Evolutionary conservation across 495 filamentous ascomycete species (phyloP), one percentile per base, ranked within the genome.

Genomic region (Xanthoparmelia taractica): DNA sequence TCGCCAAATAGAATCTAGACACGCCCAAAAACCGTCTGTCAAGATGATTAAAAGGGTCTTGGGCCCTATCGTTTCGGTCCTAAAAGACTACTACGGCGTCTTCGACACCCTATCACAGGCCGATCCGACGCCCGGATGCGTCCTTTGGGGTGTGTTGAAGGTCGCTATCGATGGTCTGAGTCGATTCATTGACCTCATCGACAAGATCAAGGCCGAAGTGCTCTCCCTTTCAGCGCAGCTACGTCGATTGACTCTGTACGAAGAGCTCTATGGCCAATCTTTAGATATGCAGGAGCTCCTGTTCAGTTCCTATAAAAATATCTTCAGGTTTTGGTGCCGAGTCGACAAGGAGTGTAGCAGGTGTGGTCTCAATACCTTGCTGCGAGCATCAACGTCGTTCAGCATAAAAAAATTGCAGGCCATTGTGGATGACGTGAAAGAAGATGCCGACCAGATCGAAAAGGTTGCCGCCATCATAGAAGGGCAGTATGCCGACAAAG

Each of bases 331-430:
- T 33, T 63, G 61, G 61, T 40, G 31, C 27, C 11, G 61, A n/a
- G 50, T 63, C 4, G 61, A 63, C 18, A 63, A 63, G 52, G 61
- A 63, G 37, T 63, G 61, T 38, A 57, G 55, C 25, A 8, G 61
- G 50, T 58, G 61, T 25, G 54, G 61, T 23, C 27, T 40, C 18
- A 48, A 48, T 37, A 27, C 29, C 29, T 55, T 62, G 34, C 25
- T 58, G 34, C 58, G 58, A 60, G 40, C 36, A 2, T 47, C 47
- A 20, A 36, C 37, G 7, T 60, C 58, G 13, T 60, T 60, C 18
- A 60, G 58, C 18, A 60, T 48, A 50, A 41, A 31, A 4, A 60
- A 60, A 25, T 5, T 60, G 31, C 40, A 60, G 29, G 41, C 12
- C 10, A 60, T 60, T 8, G 40, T 60, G 1, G 58, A 41, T 23